Conservation (phyloP, 352 stramenopile species). For the Saprolegnia diclina region DNA sequence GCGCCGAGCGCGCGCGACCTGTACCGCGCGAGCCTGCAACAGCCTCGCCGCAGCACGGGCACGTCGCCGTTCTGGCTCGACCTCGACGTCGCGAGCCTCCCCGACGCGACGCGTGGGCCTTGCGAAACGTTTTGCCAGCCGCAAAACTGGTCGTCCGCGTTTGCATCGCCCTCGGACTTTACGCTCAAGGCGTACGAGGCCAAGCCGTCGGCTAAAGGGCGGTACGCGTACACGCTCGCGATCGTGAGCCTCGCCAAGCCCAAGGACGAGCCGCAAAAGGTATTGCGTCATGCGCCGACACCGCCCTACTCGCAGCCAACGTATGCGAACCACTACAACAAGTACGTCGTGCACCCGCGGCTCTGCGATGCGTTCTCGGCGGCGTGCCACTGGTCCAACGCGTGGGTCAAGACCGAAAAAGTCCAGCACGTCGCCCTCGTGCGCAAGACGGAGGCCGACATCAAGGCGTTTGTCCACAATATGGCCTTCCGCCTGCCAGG, state of each 20-base stretch:
- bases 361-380: no score
- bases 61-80: conserved; percentile 20
- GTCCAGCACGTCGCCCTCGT: conserved; percentile 56
- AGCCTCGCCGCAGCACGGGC: neutral
- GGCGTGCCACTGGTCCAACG: neutral
- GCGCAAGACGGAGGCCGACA: conserved; percentile 40
- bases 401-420: conserved; percentile 36
- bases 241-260: conserved; percentile 1
- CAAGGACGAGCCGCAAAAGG: conserved; percentile 25
- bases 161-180: conserved; percentile 68
- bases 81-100: conserved; percentile 55
- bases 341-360: conserved; percentile 21
- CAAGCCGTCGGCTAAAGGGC: conserved; percentile 57
- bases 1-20: neutral
- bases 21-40: neutral
- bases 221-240: conserved; percentile 44
- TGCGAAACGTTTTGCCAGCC: conserved; percentile 63
- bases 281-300: neutral
- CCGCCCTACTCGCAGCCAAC: neutral
- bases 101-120: conserved; percentile 54
- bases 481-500: conserved; percentile 30
- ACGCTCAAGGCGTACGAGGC: conserved; percentile 60
- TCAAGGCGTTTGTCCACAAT: conserved; percentile 21
- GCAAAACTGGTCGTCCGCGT: conserved; percentile 62
- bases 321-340: conserved; percentile 8